A percentile compares a stretch with the other conserved stretches of the same genome.
phyloP scores from a whole-genome alignment of 1,284 basidiomycete species.

The Leccinum subrobustum region DNA sequence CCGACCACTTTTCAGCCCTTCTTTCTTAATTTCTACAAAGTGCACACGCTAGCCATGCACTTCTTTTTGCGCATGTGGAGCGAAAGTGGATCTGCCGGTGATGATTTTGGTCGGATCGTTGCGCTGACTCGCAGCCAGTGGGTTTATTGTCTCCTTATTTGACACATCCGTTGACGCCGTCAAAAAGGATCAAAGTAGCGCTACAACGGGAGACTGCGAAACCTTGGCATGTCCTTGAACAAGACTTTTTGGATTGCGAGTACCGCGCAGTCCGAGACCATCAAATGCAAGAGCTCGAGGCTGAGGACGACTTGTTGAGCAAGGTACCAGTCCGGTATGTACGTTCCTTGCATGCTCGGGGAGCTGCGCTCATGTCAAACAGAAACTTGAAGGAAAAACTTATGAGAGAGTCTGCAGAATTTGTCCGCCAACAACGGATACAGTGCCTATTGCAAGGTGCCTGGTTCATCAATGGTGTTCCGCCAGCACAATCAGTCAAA shows the following conservation, averaged over 20 bases:
- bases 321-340: constrained; percentile 81
- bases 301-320: constrained; percentile 86
- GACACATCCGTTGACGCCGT: constrained; percentile 10
- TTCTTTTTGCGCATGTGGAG: constrained; percentile 97
- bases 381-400: constrained; percentile 86
- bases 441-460: constrained; percentile 87
- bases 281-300: constrained; percentile 92
- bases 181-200: constrained; percentile 69
- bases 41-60: constrained; percentile 80
- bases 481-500: constrained; percentile 46
- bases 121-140: constrained; percentile 87
- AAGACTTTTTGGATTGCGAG: constrained; percentile 82
- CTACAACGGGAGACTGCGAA: constrained; percentile 75
- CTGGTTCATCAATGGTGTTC: constrained; percentile 83
- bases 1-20: constrained; percentile 87
- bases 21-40: constrained; percentile 83
- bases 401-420: constrained; percentile 91
- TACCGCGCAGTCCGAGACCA: constrained; percentile 87
- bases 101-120: constrained; percentile 81
- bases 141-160: constrained; percentile 33
- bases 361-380: constrained; percentile 9
- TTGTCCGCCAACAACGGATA: constrained; percentile 88
- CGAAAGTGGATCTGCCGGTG: constrained; percentile 81
- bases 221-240: constrained; percentile 83
- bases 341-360: constrained; percentile 4